These are phyloP conservation scores for Neckera pumila DNA, from an alignment of 225 moss, liverwort and hornwort genomes.

Conservation along the genomic window DNA sequence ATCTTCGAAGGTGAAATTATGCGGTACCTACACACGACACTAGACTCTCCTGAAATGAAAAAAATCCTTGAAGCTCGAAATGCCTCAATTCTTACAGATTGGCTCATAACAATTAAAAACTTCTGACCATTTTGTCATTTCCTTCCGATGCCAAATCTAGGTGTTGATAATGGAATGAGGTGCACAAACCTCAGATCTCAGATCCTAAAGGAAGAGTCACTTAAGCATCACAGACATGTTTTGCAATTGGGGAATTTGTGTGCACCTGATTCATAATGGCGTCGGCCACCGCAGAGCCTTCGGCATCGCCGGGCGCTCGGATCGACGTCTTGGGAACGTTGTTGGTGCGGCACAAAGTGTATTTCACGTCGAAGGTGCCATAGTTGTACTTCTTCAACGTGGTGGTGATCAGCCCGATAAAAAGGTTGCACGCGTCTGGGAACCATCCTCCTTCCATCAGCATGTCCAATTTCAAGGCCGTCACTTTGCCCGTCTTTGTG, in stretches of 20 bases:
- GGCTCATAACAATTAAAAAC: too few species aligned
- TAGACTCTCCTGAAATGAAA: neutral
- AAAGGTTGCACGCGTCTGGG: accelerated
- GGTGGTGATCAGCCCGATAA: neutral
- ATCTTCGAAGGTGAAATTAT: neutral
- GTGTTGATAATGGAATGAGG: neutral
- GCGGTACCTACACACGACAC: neutral
- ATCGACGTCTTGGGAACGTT: slow-evolving; percentile 23
- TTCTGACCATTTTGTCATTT: neutral
- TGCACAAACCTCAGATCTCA: neutral
- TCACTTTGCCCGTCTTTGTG: slow-evolving; percentile 33
- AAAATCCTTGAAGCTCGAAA: neutral
- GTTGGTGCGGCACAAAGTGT: slow-evolving; percentile 35
- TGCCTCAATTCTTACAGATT: neutral
- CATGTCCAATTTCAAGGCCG: neutral
- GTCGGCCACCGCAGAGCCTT: slow-evolving; percentile 41
- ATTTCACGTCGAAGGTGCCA: slow-evolving; percentile 11
- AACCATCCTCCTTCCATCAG: neutral
- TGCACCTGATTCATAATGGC: slow-evolving; percentile 22
- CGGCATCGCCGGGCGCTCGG: slow-evolving; percentile 41
- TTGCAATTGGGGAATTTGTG: neutral
- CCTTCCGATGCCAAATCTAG: neutral
- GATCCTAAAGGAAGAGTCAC: neutral
- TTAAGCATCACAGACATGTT: neutral
- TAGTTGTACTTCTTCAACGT: slow-evolving; percentile 47